Percentiles rank a stretch among this genome's conserved stretches.
These are phyloP conservation scores for Albophoma yamanashiensis DNA, from an alignment of 2,329 filamentous ascomycete genomes.

Conservation along the genomic window DNA sequence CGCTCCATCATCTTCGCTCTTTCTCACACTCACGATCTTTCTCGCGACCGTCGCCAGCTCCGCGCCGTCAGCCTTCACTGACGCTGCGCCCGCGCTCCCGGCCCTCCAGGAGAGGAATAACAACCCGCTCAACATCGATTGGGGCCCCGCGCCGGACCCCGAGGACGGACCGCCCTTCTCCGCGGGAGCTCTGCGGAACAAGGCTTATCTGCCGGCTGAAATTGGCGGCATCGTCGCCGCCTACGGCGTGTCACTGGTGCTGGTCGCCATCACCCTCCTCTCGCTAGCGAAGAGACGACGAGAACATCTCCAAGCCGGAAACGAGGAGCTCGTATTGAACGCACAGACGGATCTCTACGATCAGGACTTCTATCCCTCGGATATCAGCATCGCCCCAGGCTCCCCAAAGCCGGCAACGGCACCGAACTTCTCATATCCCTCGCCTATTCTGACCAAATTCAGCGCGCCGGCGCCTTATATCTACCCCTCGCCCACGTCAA, in stretches of 20 bases:
- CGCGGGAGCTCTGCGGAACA: conserved; percentile 47
- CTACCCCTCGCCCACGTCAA: conserved; percentile 34
- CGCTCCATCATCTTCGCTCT: conserved; percentile 10
- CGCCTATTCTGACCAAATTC: conserved; percentile 26
- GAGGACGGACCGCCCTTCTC: conserved; percentile 51
- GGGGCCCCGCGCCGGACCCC: conserved; percentile 37
- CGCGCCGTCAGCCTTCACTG: conserved; percentile 15
- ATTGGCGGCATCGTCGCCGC: conserved; percentile 75
- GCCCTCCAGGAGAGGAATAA: conserved; percentile 13
- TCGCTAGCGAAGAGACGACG: conserved; percentile 46
- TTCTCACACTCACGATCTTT: conserved; percentile 1
- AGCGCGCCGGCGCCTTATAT: conserved; percentile 27
- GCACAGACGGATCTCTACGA: conserved; percentile 11
- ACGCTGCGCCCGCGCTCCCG: conserved; percentile 6
- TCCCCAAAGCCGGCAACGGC: conserved; percentile 15
- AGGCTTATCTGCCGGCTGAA: conserved; percentile 62
- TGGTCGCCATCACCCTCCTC: conserved; percentile 59
- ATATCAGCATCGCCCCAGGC: conserved; percentile 2
- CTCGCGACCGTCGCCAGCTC: conserved; percentile 15
- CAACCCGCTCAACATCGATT: conserved; percentile 34
- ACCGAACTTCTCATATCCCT: conserved; percentile 42
- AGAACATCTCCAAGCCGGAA: conserved; percentile 39
- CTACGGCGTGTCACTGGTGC: conserved; percentile 67
- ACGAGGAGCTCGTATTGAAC: conserved; percentile 37
- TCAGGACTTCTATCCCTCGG: conserved; percentile 7